A percentile compares a stretch with the other conserved stretches of the same genome.
These are phyloP conservation scores for Tripterygium wilfordii DNA, from an alignment of 177 flowering plant genomes.

Conservation along the genomic window DNA sequence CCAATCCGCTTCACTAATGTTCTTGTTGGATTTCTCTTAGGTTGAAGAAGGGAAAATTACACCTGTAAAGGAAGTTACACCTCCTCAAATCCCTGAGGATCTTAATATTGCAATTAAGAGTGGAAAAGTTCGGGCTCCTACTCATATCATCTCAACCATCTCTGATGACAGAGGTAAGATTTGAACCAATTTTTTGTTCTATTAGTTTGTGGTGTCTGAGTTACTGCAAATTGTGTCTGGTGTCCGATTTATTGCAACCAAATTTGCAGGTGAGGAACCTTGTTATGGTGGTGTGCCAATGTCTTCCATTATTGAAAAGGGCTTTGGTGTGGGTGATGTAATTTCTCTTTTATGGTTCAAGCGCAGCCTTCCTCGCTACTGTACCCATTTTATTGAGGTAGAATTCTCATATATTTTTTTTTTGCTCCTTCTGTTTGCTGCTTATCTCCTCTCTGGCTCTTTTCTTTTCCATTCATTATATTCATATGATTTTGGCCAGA, in stretches of 20 bases:
- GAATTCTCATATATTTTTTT: background rate
- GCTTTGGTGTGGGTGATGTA: conserved; percentile 90
- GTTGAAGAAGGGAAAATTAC: conserved; percentile 69
- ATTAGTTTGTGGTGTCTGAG: too few species aligned
- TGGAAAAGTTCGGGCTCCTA: conserved; percentile 96
- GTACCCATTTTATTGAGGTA: conserved; percentile 74
- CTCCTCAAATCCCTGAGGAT: conserved; percentile 95
- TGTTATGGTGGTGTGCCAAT: conserved; percentile 93
- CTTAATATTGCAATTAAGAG: conserved; percentile 83
- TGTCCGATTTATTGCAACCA: too few species aligned
- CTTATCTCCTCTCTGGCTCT: background rate
- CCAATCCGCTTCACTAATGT: background rate
- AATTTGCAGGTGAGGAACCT: conserved; percentile 74
- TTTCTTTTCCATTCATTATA: background rate
- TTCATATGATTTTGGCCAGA: conserved; percentile 40
- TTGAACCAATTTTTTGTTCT: too few species aligned
- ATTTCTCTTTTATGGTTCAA: conserved; percentile 94
- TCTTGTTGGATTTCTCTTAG: conserved; percentile 21
- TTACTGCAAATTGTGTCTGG: too few species aligned
- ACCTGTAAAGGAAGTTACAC: conserved; percentile 68
- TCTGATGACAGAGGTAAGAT: conserved; percentile 96
- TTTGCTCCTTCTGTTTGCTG: background rate
- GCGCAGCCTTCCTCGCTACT: conserved; percentile 91
- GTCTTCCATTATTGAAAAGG: conserved; percentile 88
- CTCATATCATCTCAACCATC: conserved; percentile 91